A percentile compares a stretch with the other conserved stretches of the same genome.
Evolutionary conservation across 805 yeast species (phyloP).

Genomic region (Kazachstania taianensis): DNA sequence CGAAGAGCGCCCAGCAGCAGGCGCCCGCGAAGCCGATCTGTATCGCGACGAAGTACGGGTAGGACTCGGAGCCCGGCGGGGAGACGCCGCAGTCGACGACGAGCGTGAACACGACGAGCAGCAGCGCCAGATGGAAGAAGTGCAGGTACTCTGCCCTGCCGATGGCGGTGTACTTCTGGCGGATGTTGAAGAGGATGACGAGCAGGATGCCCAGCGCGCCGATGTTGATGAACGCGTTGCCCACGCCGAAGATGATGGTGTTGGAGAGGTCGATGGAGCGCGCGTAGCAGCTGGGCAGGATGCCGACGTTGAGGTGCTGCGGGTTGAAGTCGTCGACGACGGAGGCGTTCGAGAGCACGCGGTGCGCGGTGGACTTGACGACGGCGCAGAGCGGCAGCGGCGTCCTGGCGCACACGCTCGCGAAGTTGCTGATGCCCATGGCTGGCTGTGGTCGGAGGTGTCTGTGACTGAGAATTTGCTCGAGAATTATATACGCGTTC

Average conservation of each 20-base stretch:
- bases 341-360: constrained; percentile 18
- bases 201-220: constrained; percentile 56
- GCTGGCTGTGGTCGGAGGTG: too few species aligned
- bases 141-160: constrained; percentile 81
- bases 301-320: constrained; percentile 40
- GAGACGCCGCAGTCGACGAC: constrained; percentile 88
- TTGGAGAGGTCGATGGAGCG: constrained; percentile 81
- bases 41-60: constrained; percentile 72
- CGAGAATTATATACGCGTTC: too few species aligned
- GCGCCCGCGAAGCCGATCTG: constrained; percentile 71
- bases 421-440: constrained; percentile 26
- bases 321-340: constrained; percentile 16
- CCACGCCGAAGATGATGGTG: constrained; percentile 81
- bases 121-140: constrained; percentile 52
- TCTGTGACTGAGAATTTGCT: too few species aligned
- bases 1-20: constrained; percentile 56
- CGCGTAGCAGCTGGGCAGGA: constrained; percentile 73
- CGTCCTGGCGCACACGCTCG: constrained; percentile 48
- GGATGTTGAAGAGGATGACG: constrained; percentile 65
- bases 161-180: constrained; percentile 86
- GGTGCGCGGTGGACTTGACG: constrained; percentile 41
- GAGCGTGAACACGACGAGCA: constrained; percentile 52
- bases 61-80: constrained; percentile 71
- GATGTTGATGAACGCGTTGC: constrained; percentile 77
- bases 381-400: constrained; percentile 77